These are phyloP conservation scores for Penicillium palitans DNA, from an alignment of 2,329 filamentous ascomycete genomes.

Conservation along the genomic window DNA sequence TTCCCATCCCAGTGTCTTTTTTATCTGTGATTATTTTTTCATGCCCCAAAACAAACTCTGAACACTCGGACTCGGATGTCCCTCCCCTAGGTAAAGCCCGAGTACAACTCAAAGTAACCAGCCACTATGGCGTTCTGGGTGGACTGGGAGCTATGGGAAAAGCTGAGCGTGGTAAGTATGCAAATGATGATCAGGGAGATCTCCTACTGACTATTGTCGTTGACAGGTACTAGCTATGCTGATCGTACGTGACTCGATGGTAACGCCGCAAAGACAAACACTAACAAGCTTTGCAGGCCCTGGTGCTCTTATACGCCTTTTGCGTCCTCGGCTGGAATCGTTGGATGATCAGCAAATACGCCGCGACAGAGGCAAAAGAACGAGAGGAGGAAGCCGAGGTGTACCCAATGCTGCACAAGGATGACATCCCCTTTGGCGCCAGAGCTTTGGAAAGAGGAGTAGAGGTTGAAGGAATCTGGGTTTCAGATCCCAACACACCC, in stretches of 20 bases:
- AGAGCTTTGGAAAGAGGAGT: constrained; percentile 81
- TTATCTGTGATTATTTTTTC: neutral
- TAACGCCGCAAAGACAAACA: neutral
- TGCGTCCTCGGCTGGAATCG: constrained; percentile 60
- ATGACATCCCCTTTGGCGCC: constrained; percentile 80
- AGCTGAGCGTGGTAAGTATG: constrained; percentile 79
- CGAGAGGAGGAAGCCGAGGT: constrained; percentile 54
- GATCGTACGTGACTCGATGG: constrained; percentile 53
- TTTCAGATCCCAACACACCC: constrained; percentile 54
- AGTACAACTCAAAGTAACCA: neutral
- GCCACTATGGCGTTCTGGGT: constrained; percentile 58
- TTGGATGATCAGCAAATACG: constrained; percentile 61
- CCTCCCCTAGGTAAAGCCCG: neutral
- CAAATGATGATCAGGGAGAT: neutral
- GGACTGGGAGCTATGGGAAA: constrained; percentile 79
- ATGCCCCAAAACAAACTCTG: neutral
- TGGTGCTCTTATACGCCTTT: constrained; percentile 68
- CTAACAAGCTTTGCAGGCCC: constrained; percentile 45
- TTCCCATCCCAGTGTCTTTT: neutral
- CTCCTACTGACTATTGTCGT: constrained; percentile 17
- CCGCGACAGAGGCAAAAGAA: constrained; percentile 67
- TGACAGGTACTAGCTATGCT: constrained; percentile 69
- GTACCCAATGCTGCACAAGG: constrained; percentile 53
- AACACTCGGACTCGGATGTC: neutral
- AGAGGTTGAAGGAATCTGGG: constrained; percentile 82